Evolutionary conservation across 2,329 filamentous ascomycete species (phyloP), one percentile per base, ranked within the genome.

Genomic region (Aspergillus bombycis): DNA sequence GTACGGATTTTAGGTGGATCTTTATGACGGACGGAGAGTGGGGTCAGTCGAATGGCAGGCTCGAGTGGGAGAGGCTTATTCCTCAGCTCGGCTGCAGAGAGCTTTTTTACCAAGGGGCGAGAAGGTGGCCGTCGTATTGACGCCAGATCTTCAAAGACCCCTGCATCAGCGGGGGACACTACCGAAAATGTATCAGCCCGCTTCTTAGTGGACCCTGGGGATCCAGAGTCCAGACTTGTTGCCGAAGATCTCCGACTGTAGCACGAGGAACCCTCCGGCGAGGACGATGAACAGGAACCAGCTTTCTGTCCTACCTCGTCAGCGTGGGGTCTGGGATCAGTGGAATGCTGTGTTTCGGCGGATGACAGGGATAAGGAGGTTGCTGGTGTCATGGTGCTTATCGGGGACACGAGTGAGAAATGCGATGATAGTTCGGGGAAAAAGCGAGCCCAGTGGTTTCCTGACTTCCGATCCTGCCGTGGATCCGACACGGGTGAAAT

Each of bases 11-110:
- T 38, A 26, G 57, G 36, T 30, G 63, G 66, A 5, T 53, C 52
- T 38, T 26, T 36, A 2, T 57, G 70, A 23, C 70, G 72, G 45
- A 73, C 66, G 10, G 69, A 63, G 3, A 75, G 62, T n/a, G 75
- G 77, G 7, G 70, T 66, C 52, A 76, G 59, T 56, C 69, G 67
- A 43, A 74, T 70, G 1, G 70, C 68, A 30, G 79, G 79, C 26
- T 77, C 76, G 6, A 74, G 70, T 19, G 80, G 79, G 6, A 81
- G 71, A 9, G 79, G 78, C 57, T 81, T 81, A 59, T 80, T 78
- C 61, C 68, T 75, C 23, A 74, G 60, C 26, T 78, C 70, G 14
- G 68, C 66, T 26, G 72, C 63, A 1, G 72, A 73, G 11, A 67
- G 63, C 10, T 66, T 65, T 26, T 68, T 67, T 28, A 67, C 66